These are phyloP conservation scores for Coemansia sp. DNA, from an alignment of 192 early-diverging fungal genomes.

Conservation along the genomic window DNA sequence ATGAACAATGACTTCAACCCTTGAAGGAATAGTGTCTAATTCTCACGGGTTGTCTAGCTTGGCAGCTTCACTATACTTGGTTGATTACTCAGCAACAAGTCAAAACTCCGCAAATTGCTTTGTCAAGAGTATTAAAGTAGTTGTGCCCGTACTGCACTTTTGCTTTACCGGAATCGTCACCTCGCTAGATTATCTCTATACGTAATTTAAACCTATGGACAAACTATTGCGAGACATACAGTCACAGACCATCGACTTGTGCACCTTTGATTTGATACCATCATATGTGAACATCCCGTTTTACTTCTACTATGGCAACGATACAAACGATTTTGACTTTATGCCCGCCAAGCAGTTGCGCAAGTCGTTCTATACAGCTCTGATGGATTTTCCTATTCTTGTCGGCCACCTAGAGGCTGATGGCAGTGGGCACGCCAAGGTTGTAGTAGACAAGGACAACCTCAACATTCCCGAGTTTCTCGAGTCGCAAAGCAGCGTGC, in stretches of 20 bases:
- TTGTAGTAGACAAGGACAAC: slow-evolving; percentile 14
- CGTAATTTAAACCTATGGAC: background rate
- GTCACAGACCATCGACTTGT: slow-evolving; percentile 17
- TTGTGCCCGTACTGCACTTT: no score
- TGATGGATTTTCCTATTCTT: slow-evolving; percentile 32
- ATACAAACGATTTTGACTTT: slow-evolving; percentile 9
- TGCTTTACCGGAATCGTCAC: no score
- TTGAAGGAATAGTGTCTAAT: no score
- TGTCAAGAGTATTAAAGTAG: no score
- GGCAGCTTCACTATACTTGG: no score
- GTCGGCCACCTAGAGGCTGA: slow-evolving; percentile 13
- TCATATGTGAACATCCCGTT: slow-evolving; percentile 18
- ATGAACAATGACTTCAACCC: no score
- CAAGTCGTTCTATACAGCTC: slow-evolving; percentile 19
- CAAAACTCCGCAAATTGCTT: no score
- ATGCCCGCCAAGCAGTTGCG: slow-evolving; percentile 21
- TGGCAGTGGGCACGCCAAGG: background rate
- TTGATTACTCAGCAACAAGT: no score
- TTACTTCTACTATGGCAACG: slow-evolving; percentile 25
- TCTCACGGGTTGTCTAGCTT: no score
- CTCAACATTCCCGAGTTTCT: slow-evolving; percentile 34
- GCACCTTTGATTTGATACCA: slow-evolving; percentile 11
- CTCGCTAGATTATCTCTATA: no score
- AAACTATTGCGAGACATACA: background rate
- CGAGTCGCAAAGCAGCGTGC: slow-evolving; percentile 14